Evolutionary conservation across 1,284 basidiomycete species (phyloP).

Genomic region (Golubevia pallescens): DNA sequence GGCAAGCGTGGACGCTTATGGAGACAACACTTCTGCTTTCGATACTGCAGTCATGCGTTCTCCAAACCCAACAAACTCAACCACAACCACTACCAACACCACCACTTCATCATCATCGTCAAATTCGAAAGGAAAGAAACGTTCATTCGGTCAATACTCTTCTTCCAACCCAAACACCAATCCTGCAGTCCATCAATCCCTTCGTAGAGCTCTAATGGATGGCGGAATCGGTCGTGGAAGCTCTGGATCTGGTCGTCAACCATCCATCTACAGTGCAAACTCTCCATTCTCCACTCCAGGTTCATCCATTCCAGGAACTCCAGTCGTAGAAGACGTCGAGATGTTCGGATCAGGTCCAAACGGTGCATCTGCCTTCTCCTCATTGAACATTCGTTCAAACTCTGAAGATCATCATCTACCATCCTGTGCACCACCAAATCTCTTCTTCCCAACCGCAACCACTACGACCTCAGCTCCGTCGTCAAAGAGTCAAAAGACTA

Average conservation of each 20-base stretch:
- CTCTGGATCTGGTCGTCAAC: constrained; percentile 16
- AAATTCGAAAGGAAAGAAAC: constrained; percentile 52
- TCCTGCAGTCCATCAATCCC: constrained; percentile 35
- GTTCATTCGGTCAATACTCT: constrained; percentile 49
- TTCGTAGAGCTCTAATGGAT: constrained; percentile 58
- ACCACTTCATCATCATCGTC: background rate
- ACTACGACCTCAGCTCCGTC: background rate
- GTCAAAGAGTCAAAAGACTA: background rate
- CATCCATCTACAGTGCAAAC: constrained; percentile 51
- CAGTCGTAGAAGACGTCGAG: constrained; percentile 22
- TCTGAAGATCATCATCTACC: constrained; percentile 53
- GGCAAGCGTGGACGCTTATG: constrained; percentile 12
- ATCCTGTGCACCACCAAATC: constrained; percentile 62
- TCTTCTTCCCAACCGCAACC: constrained; percentile 62
- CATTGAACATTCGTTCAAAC: constrained; percentile 45
- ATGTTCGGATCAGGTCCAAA: background rate
- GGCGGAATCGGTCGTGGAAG: constrained; percentile 44
- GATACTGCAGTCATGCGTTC: constrained; percentile 46
- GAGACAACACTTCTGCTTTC: constrained; percentile 47
- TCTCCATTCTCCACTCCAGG: constrained; percentile 62
- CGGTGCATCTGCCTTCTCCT: constrained; percentile 41
- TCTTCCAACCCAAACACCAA: constrained; percentile 19
- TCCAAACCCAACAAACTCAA: constrained; percentile 14
- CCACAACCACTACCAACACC: constrained; percentile 15
- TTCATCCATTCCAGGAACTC: constrained; percentile 53